Conservation (phyloP, 805 yeast species). For the Starmera amethionina region DNA sequence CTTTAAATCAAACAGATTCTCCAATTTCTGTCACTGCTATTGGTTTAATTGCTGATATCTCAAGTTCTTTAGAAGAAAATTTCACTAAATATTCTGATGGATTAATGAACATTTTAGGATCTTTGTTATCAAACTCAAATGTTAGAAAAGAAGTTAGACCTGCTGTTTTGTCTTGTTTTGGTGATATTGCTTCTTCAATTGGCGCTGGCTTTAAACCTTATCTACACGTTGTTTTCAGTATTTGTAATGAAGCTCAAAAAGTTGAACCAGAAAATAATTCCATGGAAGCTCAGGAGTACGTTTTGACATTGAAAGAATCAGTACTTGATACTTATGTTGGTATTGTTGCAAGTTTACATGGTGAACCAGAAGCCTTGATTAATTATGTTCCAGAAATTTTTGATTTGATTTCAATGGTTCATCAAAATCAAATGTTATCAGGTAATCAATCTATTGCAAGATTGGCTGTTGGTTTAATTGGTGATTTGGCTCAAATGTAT, state of each 20-base stretch:
- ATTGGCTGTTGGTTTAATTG: slow-evolving; percentile 81
- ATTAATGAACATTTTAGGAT: slow-evolving; percentile 76
- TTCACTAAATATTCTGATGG: slow-evolving; percentile 70
- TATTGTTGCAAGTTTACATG: slow-evolving; percentile 80
- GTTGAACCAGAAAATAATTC: slow-evolving; percentile 57
- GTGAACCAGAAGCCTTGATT: slow-evolving; percentile 50
- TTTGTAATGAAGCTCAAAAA: slow-evolving; percentile 58
- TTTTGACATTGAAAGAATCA: slow-evolving; percentile 65
- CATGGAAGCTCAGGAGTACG: slow-evolving; percentile 69
- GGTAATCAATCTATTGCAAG: slow-evolving; percentile 65
- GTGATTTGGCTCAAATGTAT: slow-evolving; percentile 85
- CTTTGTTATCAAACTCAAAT: slow-evolving; percentile 52
- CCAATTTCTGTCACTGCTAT: slow-evolving; percentile 85
- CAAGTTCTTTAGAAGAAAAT: slow-evolving; percentile 73
- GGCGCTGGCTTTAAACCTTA: slow-evolving; percentile 72
- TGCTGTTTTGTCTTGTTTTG: slow-evolving; percentile 82
- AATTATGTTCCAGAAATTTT: slow-evolving; percentile 65
- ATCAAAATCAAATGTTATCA: slow-evolving; percentile 49
- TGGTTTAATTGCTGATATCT: slow-evolving; percentile 89
- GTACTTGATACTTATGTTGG: slow-evolving; percentile 96
- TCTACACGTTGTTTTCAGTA: slow-evolving; percentile 66
- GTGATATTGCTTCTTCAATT: slow-evolving; percentile 87
- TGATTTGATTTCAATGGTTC: slow-evolving; percentile 51
- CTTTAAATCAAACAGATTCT: slow-evolving; percentile 73
- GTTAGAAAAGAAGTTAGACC: slow-evolving; percentile 81